A percentile compares a stretch with the other conserved stretches of the same genome.
phyloP scores from a whole-genome alignment of 345 rosid genomes.

The Hypericum perforatum region DNA sequence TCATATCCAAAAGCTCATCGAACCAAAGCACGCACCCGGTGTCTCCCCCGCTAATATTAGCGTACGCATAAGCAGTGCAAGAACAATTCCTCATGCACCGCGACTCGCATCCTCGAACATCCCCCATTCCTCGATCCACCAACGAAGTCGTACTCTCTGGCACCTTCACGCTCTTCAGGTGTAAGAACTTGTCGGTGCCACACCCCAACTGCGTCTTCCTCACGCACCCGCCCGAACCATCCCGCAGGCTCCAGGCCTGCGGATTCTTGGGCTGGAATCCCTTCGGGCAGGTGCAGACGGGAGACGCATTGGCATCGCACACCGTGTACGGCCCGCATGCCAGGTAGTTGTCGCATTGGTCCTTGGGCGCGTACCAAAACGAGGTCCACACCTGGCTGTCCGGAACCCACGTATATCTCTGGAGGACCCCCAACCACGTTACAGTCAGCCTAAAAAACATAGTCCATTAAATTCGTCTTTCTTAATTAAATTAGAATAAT shows the following conservation, averaged over 20 bases:
- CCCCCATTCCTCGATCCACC: constrained; percentile 29
- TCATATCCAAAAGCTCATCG: constrained; percentile 35
- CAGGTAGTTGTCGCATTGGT: constrained; percentile 1
- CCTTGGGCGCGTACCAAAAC: background rate
- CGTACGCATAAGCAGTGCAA: constrained; percentile 39
- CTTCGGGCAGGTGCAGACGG: background rate
- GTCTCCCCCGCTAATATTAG: constrained; percentile 27
- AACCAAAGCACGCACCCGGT: constrained; percentile 50
- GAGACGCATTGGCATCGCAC: background rate
- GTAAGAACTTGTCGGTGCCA: constrained; percentile 32
- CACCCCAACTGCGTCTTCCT: constrained; percentile 18
- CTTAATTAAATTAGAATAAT: too few relatives aligned
- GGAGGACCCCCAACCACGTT: constrained; percentile 15
- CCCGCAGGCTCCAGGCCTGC: constrained; percentile 16
- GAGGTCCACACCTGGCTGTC: background rate
- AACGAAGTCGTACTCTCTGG: constrained; percentile 38
- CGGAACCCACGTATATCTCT: constrained; percentile 3
- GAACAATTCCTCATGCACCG: constrained; percentile 37
- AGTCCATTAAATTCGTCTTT: too few relatives aligned
- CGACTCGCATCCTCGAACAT: constrained; percentile 18
- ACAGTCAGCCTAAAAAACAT: constrained; percentile 9
- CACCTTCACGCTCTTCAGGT: constrained; percentile 47
- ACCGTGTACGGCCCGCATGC: background rate
- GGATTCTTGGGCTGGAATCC: constrained; percentile 7
- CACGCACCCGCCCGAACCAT: constrained; percentile 23